Percentiles rank a stretch among this genome's conserved stretches.
Conservation (phyloP, 306 rosid species). For the Ziziphus jujuba region DNA sequence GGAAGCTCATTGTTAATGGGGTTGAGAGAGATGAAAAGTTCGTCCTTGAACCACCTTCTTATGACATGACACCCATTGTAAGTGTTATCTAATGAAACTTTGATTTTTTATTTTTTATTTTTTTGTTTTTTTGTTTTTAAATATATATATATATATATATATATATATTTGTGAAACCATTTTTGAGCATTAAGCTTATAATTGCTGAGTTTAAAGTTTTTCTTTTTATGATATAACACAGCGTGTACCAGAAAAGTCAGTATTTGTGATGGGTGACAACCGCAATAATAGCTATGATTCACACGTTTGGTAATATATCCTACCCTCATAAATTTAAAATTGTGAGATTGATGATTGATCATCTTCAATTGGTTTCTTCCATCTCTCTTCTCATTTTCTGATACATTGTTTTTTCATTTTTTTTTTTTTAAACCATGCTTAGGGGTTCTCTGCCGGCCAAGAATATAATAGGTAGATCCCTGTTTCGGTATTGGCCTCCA, state of each 20-base stretch:
- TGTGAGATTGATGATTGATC: constrained; percentile 7
- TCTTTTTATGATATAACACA: constrained; percentile 29
- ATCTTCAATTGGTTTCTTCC: constrained; percentile 2
- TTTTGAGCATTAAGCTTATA: background rate
- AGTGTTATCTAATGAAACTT: constrained; percentile 28
- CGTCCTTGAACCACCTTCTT: constrained; percentile 74
- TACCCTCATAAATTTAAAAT: constrained; percentile 12
- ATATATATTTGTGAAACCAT: background rate
- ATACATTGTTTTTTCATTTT: background rate
- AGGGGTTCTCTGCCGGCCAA: constrained; percentile 98
- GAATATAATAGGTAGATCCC: constrained; percentile 89
- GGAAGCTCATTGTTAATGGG: constrained; percentile 87
- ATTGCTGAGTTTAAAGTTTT: constrained; percentile 19
- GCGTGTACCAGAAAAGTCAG: constrained; percentile 81
- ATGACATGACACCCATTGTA: constrained; percentile 81
- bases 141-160: too few species aligned
- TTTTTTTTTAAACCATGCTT: constrained; percentile 17
- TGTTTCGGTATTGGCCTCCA: constrained; percentile 95
- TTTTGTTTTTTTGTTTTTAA: too few species aligned
- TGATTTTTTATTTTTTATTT: background rate
- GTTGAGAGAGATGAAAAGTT: constrained; percentile 85
- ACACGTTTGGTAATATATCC: constrained; percentile 75
- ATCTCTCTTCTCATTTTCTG: background rate
- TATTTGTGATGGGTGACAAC: constrained; percentile 99
- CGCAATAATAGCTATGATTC: constrained; percentile 98